Percentiles rank a stretch among this genome's conserved stretches.
phyloP scores from a whole-genome alignment of 225 moss, liverwort and hornwort species.

The Polytrichum commune region DNA sequence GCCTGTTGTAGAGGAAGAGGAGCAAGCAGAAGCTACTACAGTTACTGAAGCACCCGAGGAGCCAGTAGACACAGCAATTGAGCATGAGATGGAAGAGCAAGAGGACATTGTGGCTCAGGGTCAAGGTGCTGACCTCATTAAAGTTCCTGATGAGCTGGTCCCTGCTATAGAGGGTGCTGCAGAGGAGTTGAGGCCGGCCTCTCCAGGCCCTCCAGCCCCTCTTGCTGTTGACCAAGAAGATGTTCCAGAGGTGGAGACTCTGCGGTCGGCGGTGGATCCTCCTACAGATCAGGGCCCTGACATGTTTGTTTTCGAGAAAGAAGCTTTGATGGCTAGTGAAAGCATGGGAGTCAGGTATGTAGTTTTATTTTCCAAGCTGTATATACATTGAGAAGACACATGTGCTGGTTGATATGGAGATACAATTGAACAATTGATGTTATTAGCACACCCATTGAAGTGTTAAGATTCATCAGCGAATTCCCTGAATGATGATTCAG shows the following conservation, averaged over 20 bases:
- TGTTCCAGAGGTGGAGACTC: slow-evolving; percentile 80
- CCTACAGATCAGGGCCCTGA: slow-evolving; percentile 55
- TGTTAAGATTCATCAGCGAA: no score
- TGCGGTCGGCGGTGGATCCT: slow-evolving; percentile 75
- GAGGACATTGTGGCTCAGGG: neutral
- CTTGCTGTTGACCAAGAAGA: slow-evolving; percentile 40
- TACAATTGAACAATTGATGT: no score
- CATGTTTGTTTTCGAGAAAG: slow-evolving; percentile 83
- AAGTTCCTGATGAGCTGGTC: slow-evolving; percentile 51
- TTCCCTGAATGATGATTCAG: no score
- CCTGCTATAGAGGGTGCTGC: slow-evolving; percentile 50
- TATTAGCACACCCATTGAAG: no score
- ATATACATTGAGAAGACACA: slow-evolving; percentile 8
- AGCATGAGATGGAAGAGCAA: slow-evolving; percentile 18
- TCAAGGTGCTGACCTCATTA: slow-evolving; percentile 21
- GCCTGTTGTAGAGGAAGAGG: slow-evolving; percentile 23
- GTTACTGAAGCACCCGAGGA: slow-evolving; percentile 5
- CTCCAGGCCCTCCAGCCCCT: slow-evolving; percentile 28
- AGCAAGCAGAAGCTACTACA: slow-evolving; percentile 17
- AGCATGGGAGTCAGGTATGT: slow-evolving; percentile 32
- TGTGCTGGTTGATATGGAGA: slow-evolving; percentile 6
- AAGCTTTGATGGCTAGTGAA: slow-evolving; percentile 36
- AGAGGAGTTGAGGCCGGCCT: slow-evolving; percentile 28
- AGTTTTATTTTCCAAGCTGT: slow-evolving; percentile 9
- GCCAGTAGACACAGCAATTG: slow-evolving; percentile 4